Base-by-base conservation (phyloP, 1,284 basidiomycete genomes). In the Leccinum angustisporum region DNA sequence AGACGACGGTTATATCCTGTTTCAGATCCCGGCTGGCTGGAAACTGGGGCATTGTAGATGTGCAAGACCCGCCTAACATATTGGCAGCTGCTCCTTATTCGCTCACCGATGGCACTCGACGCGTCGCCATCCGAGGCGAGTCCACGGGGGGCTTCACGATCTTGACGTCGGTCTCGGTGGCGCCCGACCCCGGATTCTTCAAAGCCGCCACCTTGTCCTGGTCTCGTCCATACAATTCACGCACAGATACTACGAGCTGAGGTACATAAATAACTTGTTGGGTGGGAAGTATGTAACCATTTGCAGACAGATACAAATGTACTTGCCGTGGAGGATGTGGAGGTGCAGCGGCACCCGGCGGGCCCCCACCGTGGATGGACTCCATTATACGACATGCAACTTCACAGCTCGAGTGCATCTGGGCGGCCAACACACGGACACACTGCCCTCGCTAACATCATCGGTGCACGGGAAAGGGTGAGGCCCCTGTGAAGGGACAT, bases 131-230 rank as follows among this genome's bases (percentile, higher is more conserved):
- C 60, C 81, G 83, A 9, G 87, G 86, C 1, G 77, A 79, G 0
- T 87, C 85, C 14, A 79, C 86, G 0, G 87, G 87, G 4, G 88
- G 88, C 0, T 87, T 80, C 65, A 86, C 86, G 0, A 79, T 80
- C 3, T 79, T 90, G 8, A 78, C 80, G 0, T 33, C 66, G 8
- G 46, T 74, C 48, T 77, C 82, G 8, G 43, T 74, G 43, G 76
- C 83, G 14, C 74, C 71, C 14, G 34, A 52, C 77, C 84, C 5
- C 73, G 34, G 25, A 2, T 68, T 62, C 50, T 72, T 72, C 65
- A 70, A 62, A 18, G 66, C 74, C 1, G 66, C 66, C 25, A 60
- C 64, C 4, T 81, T 82, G 0, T 72, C 72, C 25, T 90, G 14
- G 70, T 69, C 2, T 73, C 75, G 21, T 76, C 88, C 16, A 78